These are phyloP conservation scores for Xylaria sp. DNA, from an alignment of 2,329 filamentous ascomycete species.

Conservation along the genomic window DNA sequence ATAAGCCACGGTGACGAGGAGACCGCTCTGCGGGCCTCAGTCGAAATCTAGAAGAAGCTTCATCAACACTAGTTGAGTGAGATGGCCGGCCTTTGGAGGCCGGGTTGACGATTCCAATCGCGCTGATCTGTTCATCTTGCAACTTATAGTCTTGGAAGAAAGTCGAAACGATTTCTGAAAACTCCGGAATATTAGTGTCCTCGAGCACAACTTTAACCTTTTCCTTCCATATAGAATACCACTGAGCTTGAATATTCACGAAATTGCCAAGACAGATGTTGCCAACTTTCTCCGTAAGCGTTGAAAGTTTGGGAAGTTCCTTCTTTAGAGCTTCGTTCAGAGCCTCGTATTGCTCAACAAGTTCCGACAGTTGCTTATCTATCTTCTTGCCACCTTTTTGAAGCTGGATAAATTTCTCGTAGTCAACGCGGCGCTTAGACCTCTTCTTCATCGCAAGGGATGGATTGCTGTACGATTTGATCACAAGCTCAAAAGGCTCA, in stretches of 20 bases:
- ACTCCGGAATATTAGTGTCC: slow-evolving; percentile 67
- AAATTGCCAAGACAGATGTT: slow-evolving; percentile 84
- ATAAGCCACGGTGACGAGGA: slow-evolving; percentile 63
- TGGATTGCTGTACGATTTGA: slow-evolving; percentile 81
- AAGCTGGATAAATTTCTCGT: slow-evolving; percentile 78
- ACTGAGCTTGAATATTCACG: slow-evolving; percentile 80
- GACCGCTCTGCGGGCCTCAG: slow-evolving; percentile 55
- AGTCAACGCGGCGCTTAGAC: slow-evolving; percentile 89
- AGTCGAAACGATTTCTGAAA: slow-evolving; percentile 74
- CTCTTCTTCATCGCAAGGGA: slow-evolving; percentile 93
- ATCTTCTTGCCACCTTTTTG: slow-evolving; percentile 82
- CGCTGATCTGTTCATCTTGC: slow-evolving; percentile 72
- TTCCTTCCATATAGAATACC: slow-evolving; percentile 83
- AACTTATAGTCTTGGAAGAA: slow-evolving; percentile 82
- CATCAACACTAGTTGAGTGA: slow-evolving; percentile 63
- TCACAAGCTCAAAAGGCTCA: slow-evolving; percentile 78
- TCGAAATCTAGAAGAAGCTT: slow-evolving; percentile 55
- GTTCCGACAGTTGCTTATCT: slow-evolving; percentile 82
- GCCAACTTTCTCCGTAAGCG: slow-evolving; percentile 80
- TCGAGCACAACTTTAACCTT: slow-evolving; percentile 80
- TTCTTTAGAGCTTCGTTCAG: slow-evolving; percentile 93
- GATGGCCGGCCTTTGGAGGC: slow-evolving; percentile 64
- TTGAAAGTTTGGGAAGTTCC: slow-evolving; percentile 84
- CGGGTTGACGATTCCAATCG: slow-evolving; percentile 80
- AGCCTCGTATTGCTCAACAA: slow-evolving; percentile 87